Percentiles rank a stretch among this genome's conserved stretches.
Conservation (phyloP, 257 asterid genomes). For the Nicotiana otophora region DNA sequence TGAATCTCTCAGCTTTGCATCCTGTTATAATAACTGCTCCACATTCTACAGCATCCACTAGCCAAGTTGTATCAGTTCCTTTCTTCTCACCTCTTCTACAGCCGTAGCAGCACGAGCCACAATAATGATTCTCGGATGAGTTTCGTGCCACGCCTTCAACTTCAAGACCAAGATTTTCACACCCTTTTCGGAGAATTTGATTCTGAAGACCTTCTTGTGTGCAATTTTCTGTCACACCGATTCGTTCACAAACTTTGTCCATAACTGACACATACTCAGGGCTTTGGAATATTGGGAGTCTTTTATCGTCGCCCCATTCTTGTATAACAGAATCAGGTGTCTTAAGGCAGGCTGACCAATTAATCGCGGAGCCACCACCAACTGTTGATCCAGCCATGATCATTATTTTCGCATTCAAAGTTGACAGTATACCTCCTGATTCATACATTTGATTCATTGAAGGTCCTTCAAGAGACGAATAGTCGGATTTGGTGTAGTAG, state of each 20-base stretch:
- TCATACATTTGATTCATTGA: constrained; percentile 59
- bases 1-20: constrained; percentile 50
- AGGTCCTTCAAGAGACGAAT: constrained; percentile 76
- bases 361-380: constrained; percentile 92
- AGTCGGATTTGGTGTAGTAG: constrained; percentile 50
- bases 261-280: constrained; percentile 43
- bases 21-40: constrained; percentile 78
- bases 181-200: constrained; percentile 57
- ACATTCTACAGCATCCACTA: constrained; percentile 68
- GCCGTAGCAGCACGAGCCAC: constrained; percentile 81
- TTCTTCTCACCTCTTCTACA: constrained; percentile 75
- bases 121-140: constrained; percentile 57
- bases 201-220: constrained; percentile 71
- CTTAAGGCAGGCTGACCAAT: constrained; percentile 77
- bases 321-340: constrained; percentile 50
- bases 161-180: constrained; percentile 54
- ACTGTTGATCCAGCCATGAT: constrained; percentile 79
- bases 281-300: constrained; percentile 37
- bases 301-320: constrained; percentile 50
- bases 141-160: constrained; percentile 52
- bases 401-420: constrained; percentile 60
- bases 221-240: constrained; percentile 61
- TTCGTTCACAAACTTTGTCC: constrained; percentile 61
- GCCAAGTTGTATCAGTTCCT: constrained; percentile 82
- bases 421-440: constrained; percentile 59